Evolutionary conservation across 768 basidiomycete genomes (phyloP), one percentile per base, ranked within the genome.

Genomic region (Leccinellum rugosiceps): DNA sequence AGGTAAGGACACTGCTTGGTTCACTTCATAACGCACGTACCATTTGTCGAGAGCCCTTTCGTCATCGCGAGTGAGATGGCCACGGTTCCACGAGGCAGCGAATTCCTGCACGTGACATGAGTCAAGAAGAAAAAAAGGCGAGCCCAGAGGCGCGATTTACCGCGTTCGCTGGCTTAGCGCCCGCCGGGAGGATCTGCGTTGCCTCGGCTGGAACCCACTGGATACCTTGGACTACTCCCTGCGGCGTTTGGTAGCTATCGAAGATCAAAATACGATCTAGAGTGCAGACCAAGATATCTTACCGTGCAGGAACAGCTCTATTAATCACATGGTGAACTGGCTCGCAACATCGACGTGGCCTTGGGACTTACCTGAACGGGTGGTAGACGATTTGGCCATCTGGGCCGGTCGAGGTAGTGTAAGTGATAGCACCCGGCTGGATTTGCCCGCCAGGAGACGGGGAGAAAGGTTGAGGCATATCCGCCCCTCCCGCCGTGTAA

Each of bases 251-350:
- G 74, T 92, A 92, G 65, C 90, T 91, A 59, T 35, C 45, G 59
- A 46, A 47, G 45, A 55, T 63, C 34, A 62, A 57, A 56, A 43
- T 38, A 50, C 30, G 54, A 56, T 43, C 52, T 21, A 13, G 31
- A 25, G 43, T 30, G 19, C 19, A n/a, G 14, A 54, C 15, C 13
- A 31, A n/a, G 21, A 35, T 52, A 45, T 71, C 75, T 53, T 68
- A 88, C 90, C 87, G 90, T 38, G 88, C 88, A 56, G 85, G 72
- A 41, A 89, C 85, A 55, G 88, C 88, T 74, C 88, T 90, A 57
- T 35, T 56, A 41, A 62, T 65, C 41, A 44, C 51, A 56, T 54
- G 50, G 50, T 65, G 57, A 65, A 50, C 58, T 19, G 45, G 43
- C 45, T 55, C 53, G 53, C 54, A 50, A 31, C 38, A 49, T 15